phyloP scores from a whole-genome alignment of 2,329 filamentous ascomycete species.

The Botrytis paeoniae region DNA sequence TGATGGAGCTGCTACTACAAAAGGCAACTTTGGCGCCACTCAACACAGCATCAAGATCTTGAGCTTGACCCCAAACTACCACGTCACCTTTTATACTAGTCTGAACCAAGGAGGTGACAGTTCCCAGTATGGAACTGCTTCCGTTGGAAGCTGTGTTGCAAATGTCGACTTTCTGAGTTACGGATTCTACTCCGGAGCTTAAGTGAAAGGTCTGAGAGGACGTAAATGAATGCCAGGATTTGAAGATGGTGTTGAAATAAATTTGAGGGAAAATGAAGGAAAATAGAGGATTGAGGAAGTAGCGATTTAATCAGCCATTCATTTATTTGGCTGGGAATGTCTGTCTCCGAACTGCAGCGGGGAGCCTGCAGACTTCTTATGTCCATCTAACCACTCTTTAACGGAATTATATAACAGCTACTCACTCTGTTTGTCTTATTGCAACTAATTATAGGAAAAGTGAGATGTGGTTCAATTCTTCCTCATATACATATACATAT shows the following conservation, averaged over 20 bases:
- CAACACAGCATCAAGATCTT: slow-evolving; percentile 4
- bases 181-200: neutral
- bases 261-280: too few relatives aligned
- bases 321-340: neutral
- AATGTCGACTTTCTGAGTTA: slow-evolving; percentile 1
- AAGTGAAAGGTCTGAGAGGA: neutral
- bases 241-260: neutral
- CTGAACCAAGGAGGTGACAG: slow-evolving; percentile 3
- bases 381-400: neutral
- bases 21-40: slow-evolving; percentile 9
- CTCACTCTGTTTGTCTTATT: neutral
- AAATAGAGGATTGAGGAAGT: neutral
- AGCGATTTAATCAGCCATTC: neutral
- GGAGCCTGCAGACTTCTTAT: neutral
- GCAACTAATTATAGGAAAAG: neutral
- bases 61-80: neutral
- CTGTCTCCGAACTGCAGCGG: slow-evolving; percentile 4
- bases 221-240: neutral
- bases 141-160: neutral
- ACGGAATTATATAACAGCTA: neutral
- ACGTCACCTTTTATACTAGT: neutral
- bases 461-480: neutral
- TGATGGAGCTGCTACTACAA: neutral
- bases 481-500: too few relatives aligned
- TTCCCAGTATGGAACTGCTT: neutral